phyloP scores from a whole-genome alignment of 768 basidiomycete genomes.

The Stropharia rugosoannulata region DNA sequence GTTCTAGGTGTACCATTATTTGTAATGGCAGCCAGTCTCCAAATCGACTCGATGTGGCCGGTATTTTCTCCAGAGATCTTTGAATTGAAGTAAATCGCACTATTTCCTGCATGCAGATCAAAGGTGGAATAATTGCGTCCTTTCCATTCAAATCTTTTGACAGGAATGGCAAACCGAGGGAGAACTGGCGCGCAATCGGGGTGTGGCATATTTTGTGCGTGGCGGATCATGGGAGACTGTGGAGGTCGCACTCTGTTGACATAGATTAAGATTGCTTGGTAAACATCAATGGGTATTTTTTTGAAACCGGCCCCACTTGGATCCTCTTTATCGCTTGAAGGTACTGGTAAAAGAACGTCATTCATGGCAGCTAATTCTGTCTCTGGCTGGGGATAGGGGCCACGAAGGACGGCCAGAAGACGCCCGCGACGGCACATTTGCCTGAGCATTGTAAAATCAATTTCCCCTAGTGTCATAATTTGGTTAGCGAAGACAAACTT shows the following conservation, averaged over 20 bases:
- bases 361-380: neutral
- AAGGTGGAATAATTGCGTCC: neutral
- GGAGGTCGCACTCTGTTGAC: neutral
- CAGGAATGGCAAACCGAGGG: neutral
- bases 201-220: constrained; percentile 13
- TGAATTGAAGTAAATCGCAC: constrained; percentile 5
- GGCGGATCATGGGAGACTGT: constrained; percentile 2
- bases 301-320: constrained; percentile 1
- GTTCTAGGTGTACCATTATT: neutral
- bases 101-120: neutral
- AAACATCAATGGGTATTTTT: constrained; percentile 3
- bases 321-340: neutral
- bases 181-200: neutral
- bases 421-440: constrained; percentile 17
- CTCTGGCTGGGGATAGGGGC: neutral
- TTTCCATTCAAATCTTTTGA: neutral
- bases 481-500: neutral
- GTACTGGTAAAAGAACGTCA: neutral
- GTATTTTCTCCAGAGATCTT: neutral
- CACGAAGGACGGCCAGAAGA: constrained; percentile 4
- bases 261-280: constrained; percentile 1
- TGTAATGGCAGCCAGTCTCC: neutral
- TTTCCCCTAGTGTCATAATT: constrained; percentile 14
- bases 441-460: constrained; percentile 22
- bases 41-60: constrained; percentile 14